These are phyloP conservation scores for Fusarium vanettenii DNA, from an alignment of 2,329 filamentous ascomycete genomes.

Conservation along the genomic window DNA sequence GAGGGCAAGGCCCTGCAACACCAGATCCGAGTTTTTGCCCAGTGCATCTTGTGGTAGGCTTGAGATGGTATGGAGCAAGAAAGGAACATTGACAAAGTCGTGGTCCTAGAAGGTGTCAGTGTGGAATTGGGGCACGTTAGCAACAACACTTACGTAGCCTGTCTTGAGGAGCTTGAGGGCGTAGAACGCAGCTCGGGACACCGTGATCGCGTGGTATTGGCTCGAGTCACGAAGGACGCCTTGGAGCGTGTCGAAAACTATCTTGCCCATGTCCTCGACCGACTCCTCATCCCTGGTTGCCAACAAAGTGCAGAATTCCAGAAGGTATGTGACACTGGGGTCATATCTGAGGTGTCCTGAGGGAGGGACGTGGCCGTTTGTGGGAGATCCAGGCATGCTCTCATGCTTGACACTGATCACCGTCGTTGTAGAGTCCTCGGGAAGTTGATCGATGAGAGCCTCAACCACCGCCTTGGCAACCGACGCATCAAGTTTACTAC, in stretches of 20 bases:
- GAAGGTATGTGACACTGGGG: slow-evolving; percentile 86
- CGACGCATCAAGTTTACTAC: slow-evolving; percentile 53
- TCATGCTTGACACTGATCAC: slow-evolving; percentile 95
- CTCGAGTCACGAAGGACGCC: slow-evolving; percentile 82
- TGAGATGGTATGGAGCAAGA: slow-evolving; percentile 91
- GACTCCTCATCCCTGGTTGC: slow-evolving; percentile 81
- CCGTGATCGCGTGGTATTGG: slow-evolving; percentile 83
- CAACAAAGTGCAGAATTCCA: slow-evolving; percentile 89
- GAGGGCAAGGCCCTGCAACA: slow-evolving; percentile 81
- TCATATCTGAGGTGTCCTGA: slow-evolving; percentile 75
- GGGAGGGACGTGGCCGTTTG: slow-evolving; percentile 59
- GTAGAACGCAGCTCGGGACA: slow-evolving; percentile 89
- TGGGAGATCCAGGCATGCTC: slow-evolving; percentile 70
- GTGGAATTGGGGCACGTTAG: not conserved
- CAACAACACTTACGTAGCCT: slow-evolving; percentile 77
- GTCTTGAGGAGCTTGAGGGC: slow-evolving; percentile 83
- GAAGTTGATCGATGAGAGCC: slow-evolving; percentile 83
- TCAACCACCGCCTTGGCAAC: slow-evolving; percentile 61
- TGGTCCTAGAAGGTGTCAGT: slow-evolving; percentile 70
- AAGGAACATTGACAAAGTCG: slow-evolving; percentile 90
- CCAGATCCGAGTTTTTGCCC: slow-evolving; percentile 78
- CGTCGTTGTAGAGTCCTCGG: slow-evolving; percentile 80
- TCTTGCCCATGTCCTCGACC: slow-evolving; percentile 78
- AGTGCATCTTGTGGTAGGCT: slow-evolving; percentile 84
- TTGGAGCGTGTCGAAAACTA: slow-evolving; percentile 83